A percentile compares a stretch with the other conserved stretches of the same genome.
Conservation (phyloP, 2,329 filamentous ascomycete genomes). For the Monilinia fructicola region DNA sequence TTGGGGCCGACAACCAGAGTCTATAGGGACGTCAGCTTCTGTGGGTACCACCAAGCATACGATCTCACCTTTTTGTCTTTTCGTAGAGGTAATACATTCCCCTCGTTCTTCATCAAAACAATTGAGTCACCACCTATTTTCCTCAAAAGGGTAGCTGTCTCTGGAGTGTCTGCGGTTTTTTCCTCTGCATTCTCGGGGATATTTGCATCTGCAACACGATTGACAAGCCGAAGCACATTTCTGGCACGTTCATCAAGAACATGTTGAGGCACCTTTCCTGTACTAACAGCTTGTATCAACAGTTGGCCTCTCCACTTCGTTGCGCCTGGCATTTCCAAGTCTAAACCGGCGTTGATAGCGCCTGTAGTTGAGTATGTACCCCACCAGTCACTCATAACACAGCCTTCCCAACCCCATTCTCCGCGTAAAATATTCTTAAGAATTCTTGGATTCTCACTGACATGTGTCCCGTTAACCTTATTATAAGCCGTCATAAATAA, state of each 20-base stretch:
- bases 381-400: slow-evolving; percentile 61
- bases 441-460: slow-evolving; percentile 53
- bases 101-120: slow-evolving; percentile 64
- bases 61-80: slow-evolving; percentile 45
- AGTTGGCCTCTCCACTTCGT: slow-evolving; percentile 31
- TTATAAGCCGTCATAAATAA: slow-evolving; percentile 62
- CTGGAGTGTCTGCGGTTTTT: slow-evolving; percentile 37
- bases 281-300: slow-evolving; percentile 30
- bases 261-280: slow-evolving; percentile 31
- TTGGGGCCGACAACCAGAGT: slow-evolving; percentile 59
- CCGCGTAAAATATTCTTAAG: slow-evolving; percentile 52
- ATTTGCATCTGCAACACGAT: slow-evolving; percentile 42
- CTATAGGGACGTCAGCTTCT: slow-evolving; percentile 27
- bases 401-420: slow-evolving; percentile 58
- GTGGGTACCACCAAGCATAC: slow-evolving; percentile 53
- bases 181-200: slow-evolving; percentile 35
- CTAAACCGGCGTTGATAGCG: slow-evolving; percentile 39
- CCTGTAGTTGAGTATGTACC: slow-evolving; percentile 35
- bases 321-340: slow-evolving; percentile 45
- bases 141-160: slow-evolving; percentile 49
- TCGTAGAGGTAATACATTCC: slow-evolving; percentile 53
- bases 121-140: slow-evolving; percentile 59
- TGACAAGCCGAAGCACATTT: slow-evolving; percentile 31
- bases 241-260: slow-evolving; percentile 31
- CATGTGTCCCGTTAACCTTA: slow-evolving; percentile 57